Evolutionary conservation across 106 monocot species (phyloP).

Genomic region (Agapanthus africanus): DNA sequence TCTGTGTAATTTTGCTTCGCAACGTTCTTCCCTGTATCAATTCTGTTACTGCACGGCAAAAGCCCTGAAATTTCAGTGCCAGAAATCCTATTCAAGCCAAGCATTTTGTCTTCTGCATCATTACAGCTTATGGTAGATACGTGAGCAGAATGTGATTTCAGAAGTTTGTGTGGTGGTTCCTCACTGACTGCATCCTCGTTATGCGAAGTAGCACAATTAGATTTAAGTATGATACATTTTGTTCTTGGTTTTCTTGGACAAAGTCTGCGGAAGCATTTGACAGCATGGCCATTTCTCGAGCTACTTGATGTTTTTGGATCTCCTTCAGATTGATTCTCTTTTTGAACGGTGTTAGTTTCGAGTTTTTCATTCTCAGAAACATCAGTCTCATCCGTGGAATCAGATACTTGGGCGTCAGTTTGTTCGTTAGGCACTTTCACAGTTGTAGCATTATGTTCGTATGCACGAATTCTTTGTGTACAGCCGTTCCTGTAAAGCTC

Average conservation of each 20-base stretch:
- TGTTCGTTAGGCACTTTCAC: constrained; percentile 9
- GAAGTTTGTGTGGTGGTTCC: constrained; percentile 12
- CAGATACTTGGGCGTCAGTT: constrained; percentile 3
- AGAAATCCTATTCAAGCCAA: not conserved
- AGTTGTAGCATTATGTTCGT: constrained; percentile 30
- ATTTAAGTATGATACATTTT: constrained; percentile 11
- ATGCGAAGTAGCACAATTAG: not conserved
- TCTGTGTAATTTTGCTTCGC: constrained; percentile 1
- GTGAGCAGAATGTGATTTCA: constrained; percentile 7
- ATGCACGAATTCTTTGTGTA: constrained; percentile 64
- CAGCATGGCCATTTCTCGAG: not conserved
- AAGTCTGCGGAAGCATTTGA: not conserved
- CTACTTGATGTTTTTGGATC: not conserved
- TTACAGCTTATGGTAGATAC: not conserved
- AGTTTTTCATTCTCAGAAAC: not conserved
- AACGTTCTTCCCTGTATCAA: not conserved
- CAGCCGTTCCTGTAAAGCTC: constrained; percentile 51
- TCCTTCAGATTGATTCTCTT: not conserved
- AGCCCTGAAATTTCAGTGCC: constrained; percentile 1
- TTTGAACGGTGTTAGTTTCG: not conserved
- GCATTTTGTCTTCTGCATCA: constrained; percentile 1
- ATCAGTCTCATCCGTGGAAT: not conserved
- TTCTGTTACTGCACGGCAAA: constrained; percentile 2
- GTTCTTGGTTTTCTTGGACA: constrained; percentile 15
- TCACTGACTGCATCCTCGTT: constrained; percentile 1